These are phyloP conservation scores for Globisporangium irregulare DNA, from an alignment of 352 stramenopile genomes.

Conservation along the genomic window DNA sequence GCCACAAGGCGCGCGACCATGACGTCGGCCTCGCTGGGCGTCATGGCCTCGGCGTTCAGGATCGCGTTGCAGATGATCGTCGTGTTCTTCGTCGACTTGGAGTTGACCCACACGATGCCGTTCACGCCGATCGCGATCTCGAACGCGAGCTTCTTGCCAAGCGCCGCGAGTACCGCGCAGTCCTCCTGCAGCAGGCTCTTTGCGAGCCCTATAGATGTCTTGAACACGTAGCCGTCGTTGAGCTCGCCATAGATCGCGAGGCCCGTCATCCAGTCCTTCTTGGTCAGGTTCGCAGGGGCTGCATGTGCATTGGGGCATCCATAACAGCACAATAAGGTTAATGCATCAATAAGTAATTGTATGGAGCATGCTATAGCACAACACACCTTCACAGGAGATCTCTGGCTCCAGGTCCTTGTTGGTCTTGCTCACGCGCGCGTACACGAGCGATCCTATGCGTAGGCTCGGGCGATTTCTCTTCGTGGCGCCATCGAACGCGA, in stretches of 20 bases:
- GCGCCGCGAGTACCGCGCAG: slow-evolving; percentile 75
- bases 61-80: slow-evolving; percentile 87
- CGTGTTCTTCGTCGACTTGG: slow-evolving; percentile 75
- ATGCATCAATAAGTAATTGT: no score
- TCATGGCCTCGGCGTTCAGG: slow-evolving; percentile 88
- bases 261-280: slow-evolving; percentile 99
- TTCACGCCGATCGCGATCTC: slow-evolving; percentile 96
- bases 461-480: slow-evolving; percentile 96
- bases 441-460: slow-evolving; percentile 91
- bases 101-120: slow-evolving; percentile 95
- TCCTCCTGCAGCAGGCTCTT: slow-evolving; percentile 74
- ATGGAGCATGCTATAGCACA: no score
- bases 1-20: slow-evolving; percentile 79
- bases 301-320: no score
- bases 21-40: slow-evolving; percentile 56
- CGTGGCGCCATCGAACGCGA: slow-evolving; percentile 97
- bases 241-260: slow-evolving; percentile 96
- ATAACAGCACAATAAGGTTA: no score
- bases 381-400: slow-evolving; percentile 87
- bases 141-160: slow-evolving; percentile 88
- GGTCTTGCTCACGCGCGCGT: slow-evolving; percentile 90
- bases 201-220: slow-evolving; percentile 73
- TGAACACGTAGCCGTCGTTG: slow-evolving; percentile 90
- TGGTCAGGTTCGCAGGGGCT: slow-evolving; percentile 72
- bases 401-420: slow-evolving; percentile 90